Conservation (phyloP, 169 alveolate genomes). For the Plasmodium gaboni region DNA sequence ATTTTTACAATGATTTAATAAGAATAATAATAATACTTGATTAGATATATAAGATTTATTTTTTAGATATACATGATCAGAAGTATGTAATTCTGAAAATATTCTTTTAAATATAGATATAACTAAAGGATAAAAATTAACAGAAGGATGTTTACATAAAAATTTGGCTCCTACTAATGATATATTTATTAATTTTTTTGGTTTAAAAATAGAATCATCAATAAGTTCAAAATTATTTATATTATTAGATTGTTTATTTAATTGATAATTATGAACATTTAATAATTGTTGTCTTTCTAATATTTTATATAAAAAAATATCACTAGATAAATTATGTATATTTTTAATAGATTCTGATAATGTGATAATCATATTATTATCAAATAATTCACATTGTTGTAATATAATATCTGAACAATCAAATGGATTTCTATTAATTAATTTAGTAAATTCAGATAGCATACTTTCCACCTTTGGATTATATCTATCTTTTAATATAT, state of each 20-base stretch:
- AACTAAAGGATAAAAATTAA: slow-evolving; percentile 38
- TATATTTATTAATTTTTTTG: slow-evolving; percentile 39
- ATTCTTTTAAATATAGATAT: slow-evolving; percentile 42
- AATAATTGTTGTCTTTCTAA: slow-evolving; percentile 60
- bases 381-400: slow-evolving; percentile 60
- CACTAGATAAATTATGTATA: slow-evolving; percentile 47
- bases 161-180: slow-evolving; percentile 57
- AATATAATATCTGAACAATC: slow-evolving; percentile 23
- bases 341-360: slow-evolving; percentile 54
- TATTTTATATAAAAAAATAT: slow-evolving; percentile 51
- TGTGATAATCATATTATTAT: slow-evolving; percentile 68
- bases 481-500: slow-evolving; percentile 54
- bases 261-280: slow-evolving; percentile 41
- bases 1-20: too few relatives aligned
- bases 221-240: slow-evolving; percentile 30
- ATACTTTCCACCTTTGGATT: slow-evolving; percentile 36
- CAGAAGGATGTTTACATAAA: slow-evolving; percentile 58
- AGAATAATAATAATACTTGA: not conserved
- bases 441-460: slow-evolving; percentile 5
- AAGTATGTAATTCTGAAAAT: slow-evolving; percentile 53
- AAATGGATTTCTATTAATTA: slow-evolving; percentile 57
- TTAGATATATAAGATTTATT: not conserved
- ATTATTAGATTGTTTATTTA: slow-evolving; percentile 40
- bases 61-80: slow-evolving; percentile 18
- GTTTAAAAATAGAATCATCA: slow-evolving; percentile 43